Evolutionary conservation across 345 rosid species (phyloP).

Genomic region (Corchorus capsularis): DNA sequence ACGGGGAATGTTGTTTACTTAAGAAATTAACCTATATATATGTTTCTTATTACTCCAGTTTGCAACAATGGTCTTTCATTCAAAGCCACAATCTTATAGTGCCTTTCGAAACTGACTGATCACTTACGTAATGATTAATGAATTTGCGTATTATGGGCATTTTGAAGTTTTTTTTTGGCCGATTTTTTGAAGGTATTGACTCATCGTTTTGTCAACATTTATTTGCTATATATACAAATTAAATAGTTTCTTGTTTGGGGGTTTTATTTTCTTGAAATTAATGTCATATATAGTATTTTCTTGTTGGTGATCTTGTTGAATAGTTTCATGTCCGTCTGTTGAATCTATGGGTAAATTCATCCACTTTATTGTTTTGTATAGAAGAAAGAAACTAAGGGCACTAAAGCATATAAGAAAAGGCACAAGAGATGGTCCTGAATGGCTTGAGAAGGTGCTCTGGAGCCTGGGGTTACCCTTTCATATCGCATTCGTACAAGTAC

Average conservation of each 20-base stretch:
- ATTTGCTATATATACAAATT: too few relatives aligned
- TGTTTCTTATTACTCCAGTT: too few relatives aligned
- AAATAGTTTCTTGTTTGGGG: neutral
- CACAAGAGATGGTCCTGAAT: conserved; percentile 48
- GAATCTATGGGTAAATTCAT: conserved; percentile 3
- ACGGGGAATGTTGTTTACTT: too few relatives aligned
- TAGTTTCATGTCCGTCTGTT: conserved; percentile 31
- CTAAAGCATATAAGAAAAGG: conserved; percentile 54
- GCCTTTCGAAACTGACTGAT: neutral
- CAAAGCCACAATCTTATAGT: neutral
- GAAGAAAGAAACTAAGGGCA: conserved; percentile 76
- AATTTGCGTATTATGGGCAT: neutral
- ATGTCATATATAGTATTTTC: too few relatives aligned
- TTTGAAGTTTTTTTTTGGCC: too few relatives aligned
- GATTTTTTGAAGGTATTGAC: neutral
- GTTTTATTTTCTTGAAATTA: neutral
- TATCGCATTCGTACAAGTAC: conserved; percentile 73
- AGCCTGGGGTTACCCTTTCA: conserved; percentile 51
- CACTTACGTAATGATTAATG: neutral
- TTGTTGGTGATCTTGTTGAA: too few relatives aligned
- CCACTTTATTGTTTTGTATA: conserved; percentile 25
- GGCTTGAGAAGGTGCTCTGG: conserved; percentile 34
- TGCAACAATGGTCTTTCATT: too few relatives aligned
- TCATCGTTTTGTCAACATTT: neutral
- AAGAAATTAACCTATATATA: too few relatives aligned